Evolutionary conservation across 129 eudicot genomes (phyloP), one percentile per base, ranked within the genome.

Genomic region (Scalesia atractyloides): DNA sequence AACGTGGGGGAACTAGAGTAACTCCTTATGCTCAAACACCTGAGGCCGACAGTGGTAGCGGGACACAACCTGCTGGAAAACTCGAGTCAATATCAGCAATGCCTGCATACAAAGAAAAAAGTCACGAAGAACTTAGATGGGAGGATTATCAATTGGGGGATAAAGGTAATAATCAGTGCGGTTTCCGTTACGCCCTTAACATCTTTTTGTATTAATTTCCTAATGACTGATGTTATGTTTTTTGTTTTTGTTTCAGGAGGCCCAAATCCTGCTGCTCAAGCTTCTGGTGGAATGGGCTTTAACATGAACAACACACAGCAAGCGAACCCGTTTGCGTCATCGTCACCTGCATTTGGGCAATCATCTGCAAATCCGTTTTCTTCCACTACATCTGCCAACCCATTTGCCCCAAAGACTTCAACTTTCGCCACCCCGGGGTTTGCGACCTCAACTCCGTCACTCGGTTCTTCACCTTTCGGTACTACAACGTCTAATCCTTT

Each of bases 91-190:
- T 95, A 73, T 95, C 97, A 5, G 97, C 99, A 33, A 95, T 95
- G 97, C 87, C 86, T 30, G 94, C 79, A 54, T 88, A 90, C 87
- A 95, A 90, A 83, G 97, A 90, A 7, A 95, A 90, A 78, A 86
- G 91, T 82, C 97, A 90, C 17, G 99, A 95, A 79, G 99, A 95
- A 77, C 89, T 95, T 47, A 84, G 99, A 71, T 95, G 99, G 99
- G 99, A 95, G 80, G 99, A 95, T 76, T 88, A 90, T 83, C 99
- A 95, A 74, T 66, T 44, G 58, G 96, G 96, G 63, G 99, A 95
- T 75, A 95, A 95, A 91, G 97, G 99, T 91, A 72, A 39, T 53
- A 53, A 7, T 50, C 16, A 46, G 74, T 53, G 34, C 76, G 34
- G 59, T 77, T 53, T 43, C 76, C 43, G 59, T 41, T 13, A 56